A percentile compares a stretch with the other conserved stretches of the same genome.
Conservation (phyloP, 2,329 filamentous ascomycete genomes). For the Epichloe uncinata region DNA sequence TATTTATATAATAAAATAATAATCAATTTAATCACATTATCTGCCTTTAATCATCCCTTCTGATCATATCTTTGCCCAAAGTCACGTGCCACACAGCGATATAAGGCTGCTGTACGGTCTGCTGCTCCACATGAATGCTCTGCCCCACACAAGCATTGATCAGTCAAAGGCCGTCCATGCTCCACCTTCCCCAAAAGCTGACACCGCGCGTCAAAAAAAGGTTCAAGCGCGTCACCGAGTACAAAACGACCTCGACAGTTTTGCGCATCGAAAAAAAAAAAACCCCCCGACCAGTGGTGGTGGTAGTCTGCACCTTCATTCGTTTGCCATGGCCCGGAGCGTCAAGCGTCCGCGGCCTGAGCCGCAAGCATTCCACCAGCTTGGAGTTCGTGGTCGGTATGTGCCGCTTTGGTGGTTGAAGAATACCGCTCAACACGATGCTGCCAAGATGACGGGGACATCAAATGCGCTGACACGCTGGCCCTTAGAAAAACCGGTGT, state of each 20-base stretch:
- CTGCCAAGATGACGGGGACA: background rate
- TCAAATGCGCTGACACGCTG: conserved; percentile 1
- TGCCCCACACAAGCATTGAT: background rate
- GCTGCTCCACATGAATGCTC: background rate
- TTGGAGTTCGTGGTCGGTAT: conserved; percentile 26
- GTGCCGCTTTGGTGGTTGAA: conserved; percentile 5
- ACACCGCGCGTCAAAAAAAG: background rate
- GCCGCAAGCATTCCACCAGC: conserved; percentile 19
- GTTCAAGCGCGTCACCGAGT: background rate
- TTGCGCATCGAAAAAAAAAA: no score
- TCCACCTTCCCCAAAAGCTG: background rate
- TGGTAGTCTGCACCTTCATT: background rate
- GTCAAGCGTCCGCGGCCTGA: conserved; percentile 15
- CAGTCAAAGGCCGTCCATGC: background rate
- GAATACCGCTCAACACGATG: background rate
- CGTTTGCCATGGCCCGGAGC: conserved; percentile 20
- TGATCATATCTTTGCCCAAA: no score
- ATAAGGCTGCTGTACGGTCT: no score
- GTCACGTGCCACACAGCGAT: no score
- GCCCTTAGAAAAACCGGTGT: conserved; percentile 72
- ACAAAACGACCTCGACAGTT: background rate
- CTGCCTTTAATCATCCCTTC: no score
- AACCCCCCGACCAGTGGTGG: background rate
- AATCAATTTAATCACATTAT: no score
- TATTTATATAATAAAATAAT: no score